Evolutionary conservation across 495 filamentous ascomycete species (phyloP).

Genomic region (Choiromyces venosus): DNA sequence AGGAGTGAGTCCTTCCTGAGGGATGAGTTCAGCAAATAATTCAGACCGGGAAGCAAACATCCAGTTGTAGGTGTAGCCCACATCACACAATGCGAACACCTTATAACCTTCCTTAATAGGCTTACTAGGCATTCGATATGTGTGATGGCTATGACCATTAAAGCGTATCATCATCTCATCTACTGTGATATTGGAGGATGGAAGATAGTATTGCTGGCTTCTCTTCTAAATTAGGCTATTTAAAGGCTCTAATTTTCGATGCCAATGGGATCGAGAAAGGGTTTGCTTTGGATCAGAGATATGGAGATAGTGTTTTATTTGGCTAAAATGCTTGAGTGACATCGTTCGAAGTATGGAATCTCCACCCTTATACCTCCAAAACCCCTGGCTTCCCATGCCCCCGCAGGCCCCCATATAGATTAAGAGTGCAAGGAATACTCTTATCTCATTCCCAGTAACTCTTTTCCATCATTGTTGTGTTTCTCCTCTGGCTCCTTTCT

Average conservation of each 20-base stretch:
- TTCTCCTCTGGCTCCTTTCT: background rate
- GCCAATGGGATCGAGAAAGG: background rate
- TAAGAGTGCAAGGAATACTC: background rate
- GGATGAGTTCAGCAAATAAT: background rate
- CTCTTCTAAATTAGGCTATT: background rate
- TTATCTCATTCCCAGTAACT: background rate
- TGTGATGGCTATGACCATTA: constrained; percentile 9
- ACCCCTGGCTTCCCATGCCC: background rate
- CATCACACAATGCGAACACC: constrained; percentile 7
- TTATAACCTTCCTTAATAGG: constrained; percentile 22
- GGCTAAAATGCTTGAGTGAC: constrained; percentile 5
- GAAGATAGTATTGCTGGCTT: background rate
- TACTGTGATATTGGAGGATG: constrained; percentile 6
- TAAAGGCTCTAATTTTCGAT: constrained; percentile 18
- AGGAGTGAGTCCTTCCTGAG: constrained; percentile 8
- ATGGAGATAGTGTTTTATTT: constrained; percentile 19
- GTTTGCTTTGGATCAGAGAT: background rate
- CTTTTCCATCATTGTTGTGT: background rate
- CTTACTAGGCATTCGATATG: constrained; percentile 14
- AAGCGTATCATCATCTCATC: constrained; percentile 22
- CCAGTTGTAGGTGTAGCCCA: background rate
- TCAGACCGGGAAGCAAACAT: background rate
- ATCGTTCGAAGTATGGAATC: background rate
- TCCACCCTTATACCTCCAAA: background rate
- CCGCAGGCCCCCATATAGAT: background rate